Percentiles rank a stretch among this genome's conserved stretches.
Evolutionary conservation across 345 rosid species (phyloP).

Genomic region (Erodium maritimum): DNA sequence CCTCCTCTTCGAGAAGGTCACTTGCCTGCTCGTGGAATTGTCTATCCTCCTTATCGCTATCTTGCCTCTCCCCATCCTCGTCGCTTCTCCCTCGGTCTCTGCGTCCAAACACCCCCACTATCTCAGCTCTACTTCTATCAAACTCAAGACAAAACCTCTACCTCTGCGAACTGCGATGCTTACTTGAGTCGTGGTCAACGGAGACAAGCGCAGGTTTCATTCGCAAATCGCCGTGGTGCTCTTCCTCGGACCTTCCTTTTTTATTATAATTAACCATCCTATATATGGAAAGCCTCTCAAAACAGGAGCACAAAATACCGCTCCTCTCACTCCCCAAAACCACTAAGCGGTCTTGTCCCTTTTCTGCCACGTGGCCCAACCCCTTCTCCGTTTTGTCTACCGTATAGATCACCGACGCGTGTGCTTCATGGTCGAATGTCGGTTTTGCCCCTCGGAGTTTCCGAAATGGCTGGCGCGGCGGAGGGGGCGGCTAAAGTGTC

Average conservation of each 20-base stretch:
- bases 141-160: too few species aligned
- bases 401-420: not conserved
- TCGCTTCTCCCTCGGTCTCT: too few species aligned
- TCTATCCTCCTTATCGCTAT: constrained; percentile 41
- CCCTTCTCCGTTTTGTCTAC: not conserved
- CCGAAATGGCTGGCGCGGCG: not conserved
- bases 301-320: not conserved
- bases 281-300: not conserved
- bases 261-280: not conserved
- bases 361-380: not conserved
- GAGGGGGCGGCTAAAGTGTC: not conserved
- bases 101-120: not conserved
- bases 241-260: not conserved
- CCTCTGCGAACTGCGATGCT: too few species aligned
- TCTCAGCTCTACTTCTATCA: too few species aligned
- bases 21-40: constrained; percentile 39
- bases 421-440: not conserved
- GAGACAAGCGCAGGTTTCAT: too few species aligned
- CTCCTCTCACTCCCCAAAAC: not conserved
- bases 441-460: not conserved
- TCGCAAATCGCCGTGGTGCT: not conserved
- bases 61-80: constrained; percentile 39
- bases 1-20: constrained; percentile 42
- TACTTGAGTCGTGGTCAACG: too few species aligned
- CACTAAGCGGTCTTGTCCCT: not conserved